A percentile compares a stretch with the other conserved stretches of the same genome.
Evolutionary conservation across 139 green algal genomes (phyloP).

Genomic region (Asterochloris sp.): DNA sequence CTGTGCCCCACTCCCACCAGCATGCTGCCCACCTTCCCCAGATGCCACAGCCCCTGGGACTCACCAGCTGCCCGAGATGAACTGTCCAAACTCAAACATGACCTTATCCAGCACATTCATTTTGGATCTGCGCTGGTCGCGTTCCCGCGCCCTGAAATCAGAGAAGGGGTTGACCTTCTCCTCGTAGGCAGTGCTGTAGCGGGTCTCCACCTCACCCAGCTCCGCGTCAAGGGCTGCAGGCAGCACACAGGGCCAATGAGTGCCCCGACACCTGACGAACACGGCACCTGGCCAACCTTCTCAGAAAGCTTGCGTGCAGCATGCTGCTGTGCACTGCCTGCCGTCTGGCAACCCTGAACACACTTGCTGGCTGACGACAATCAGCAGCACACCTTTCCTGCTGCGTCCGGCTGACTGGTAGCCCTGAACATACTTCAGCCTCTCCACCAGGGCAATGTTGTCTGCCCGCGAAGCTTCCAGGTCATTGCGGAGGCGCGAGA

Average conservation of each 20-base stretch:
- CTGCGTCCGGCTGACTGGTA: constrained; percentile 25
- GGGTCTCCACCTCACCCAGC: constrained; percentile 61
- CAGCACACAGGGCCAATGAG: not conserved
- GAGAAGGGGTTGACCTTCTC: constrained; percentile 87
- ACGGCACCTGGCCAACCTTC: no score
- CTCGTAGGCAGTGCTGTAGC: constrained; percentile 87
- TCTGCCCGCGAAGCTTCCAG: constrained; percentile 61
- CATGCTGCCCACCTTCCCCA: not conserved
- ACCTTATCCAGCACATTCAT: constrained; percentile 29
- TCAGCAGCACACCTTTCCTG: not conserved
- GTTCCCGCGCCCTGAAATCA: constrained; percentile 36
- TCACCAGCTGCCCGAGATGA: constrained; percentile 36
- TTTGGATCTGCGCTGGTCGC: constrained; percentile 25
- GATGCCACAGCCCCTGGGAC: not conserved
- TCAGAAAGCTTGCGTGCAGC: no score
- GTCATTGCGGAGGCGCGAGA: constrained; percentile 6
- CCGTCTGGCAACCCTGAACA: no score
- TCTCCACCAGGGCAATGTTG: constrained; percentile 90
- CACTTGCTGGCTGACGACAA: no score
- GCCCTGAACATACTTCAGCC: constrained; percentile 77
- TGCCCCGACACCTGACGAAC: no score
- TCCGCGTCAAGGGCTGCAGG: constrained; percentile 39
- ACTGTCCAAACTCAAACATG: constrained; percentile 28
- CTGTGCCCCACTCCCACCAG: not conserved
- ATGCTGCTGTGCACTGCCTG: no score